Base-by-base conservation (phyloP, 75 land plant genomes). In the Cunninghamia lanceolata region DNA sequence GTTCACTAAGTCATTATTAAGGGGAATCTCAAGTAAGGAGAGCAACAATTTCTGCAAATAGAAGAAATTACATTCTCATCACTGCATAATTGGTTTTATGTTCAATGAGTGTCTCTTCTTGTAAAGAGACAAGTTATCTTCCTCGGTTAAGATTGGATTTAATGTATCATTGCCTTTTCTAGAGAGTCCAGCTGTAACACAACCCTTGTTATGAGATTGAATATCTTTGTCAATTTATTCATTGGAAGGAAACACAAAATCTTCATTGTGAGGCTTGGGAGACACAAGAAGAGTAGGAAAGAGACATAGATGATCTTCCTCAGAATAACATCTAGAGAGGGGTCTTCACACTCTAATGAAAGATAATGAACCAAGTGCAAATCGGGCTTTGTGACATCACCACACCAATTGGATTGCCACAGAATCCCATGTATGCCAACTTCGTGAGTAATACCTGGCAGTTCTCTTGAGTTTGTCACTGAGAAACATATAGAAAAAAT, bases 381-480 rank as follows among this genome's bases (percentile, higher is more conserved):
- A 68, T 45, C 95, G 89, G 28, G 92, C 92, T 54, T 88, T 90
- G 83, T 93, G 92, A 84, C 99, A 88, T 66, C 97, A 85, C 99
- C 99, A 97, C 10, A 96, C 99, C n/a, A 97, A 86, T 86, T 97
- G 99, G 36, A 97, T 93, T 14, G 96, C 95, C 32, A 97, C 99
- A 25, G 96, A 96, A 3, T 96, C 99, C 99, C 99, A 97, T 34
- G 97, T 97, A 56, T 96, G 85, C 99, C 99, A 97, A 4, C 96
- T 95, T 14, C 95, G 91, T 11, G 99, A 97, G 86, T 95, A 97
- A 84, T 92, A 95, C 84, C 97, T 77, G 28, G 94, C 94, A 80
- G 95, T 95, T 28, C 94, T 83, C 93, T 88, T 95, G 83, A 97
- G 89, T 87, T 93, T 95, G 47, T 95, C 99, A 50, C 92, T 95